phyloP scores from a whole-genome alignment of 116 monocot genomes.

The Zostera marina region DNA sequence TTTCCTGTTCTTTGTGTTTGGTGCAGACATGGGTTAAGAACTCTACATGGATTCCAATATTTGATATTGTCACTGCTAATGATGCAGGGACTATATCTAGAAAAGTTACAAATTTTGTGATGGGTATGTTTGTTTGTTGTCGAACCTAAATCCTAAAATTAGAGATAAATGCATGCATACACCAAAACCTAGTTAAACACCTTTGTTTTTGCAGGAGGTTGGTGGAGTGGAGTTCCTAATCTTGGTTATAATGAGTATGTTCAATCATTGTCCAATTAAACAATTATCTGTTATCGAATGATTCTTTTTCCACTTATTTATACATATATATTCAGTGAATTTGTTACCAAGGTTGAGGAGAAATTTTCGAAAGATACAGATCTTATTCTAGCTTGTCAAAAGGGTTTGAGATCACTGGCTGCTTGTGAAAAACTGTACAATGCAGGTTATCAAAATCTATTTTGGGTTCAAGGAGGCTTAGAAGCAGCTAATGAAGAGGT shows the following conservation, averaged over 20 bases:
- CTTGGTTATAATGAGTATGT: constrained; percentile 50
- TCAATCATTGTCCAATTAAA: not conserved
- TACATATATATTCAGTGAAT: constrained; percentile 25
- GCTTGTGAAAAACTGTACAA: constrained; percentile 82
- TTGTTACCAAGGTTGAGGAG: constrained; percentile 58
- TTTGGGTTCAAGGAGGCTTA: constrained; percentile 96
- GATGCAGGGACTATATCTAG: constrained; percentile 36
- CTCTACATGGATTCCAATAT: constrained; percentile 90
- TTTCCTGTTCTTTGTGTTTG: not conserved
- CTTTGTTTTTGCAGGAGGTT: constrained; percentile 39
- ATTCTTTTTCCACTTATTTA: not conserved
- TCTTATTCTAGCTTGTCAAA: constrained; percentile 79
- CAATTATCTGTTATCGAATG: not conserved
- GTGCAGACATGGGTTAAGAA: constrained; percentile 88
- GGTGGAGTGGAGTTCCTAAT: constrained; percentile 78
- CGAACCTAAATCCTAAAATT: no score
- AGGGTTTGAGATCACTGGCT: constrained; percentile 86
- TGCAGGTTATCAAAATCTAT: constrained; percentile 68
- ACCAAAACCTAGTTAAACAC: not conserved
- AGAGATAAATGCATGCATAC: not conserved
- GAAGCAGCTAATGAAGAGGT: constrained; percentile 98
- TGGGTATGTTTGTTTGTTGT: constrained; percentile 41
- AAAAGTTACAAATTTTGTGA: constrained; percentile 63
- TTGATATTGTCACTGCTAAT: constrained; percentile 43
- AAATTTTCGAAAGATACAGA: constrained; percentile 71